These are phyloP conservation scores for Kitagawia praeruptora DNA, from an alignment of 129 eudicot genomes.

Conservation along the genomic window DNA sequence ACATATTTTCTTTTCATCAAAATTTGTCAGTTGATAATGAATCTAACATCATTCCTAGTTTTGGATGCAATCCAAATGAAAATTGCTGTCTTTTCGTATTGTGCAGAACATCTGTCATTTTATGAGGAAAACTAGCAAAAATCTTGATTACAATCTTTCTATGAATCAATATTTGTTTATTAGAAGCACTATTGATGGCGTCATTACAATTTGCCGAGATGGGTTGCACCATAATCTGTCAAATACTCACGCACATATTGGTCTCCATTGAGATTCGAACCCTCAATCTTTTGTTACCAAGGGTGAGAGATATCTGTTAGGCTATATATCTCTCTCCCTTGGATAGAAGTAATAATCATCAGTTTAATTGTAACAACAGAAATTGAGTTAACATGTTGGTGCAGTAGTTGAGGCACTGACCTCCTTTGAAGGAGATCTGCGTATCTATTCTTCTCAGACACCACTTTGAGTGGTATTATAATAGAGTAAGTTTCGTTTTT, in stretches of 20 bases:
- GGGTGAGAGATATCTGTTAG: conserved; percentile 13
- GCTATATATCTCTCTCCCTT: too few relatives aligned
- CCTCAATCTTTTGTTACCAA: not conserved
- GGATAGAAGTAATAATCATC: not conserved
- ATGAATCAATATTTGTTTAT: not conserved
- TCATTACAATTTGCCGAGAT: not conserved
- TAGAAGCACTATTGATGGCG: not conserved
- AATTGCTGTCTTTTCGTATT: not conserved
- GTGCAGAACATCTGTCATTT: not conserved
- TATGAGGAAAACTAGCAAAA: conserved; percentile 1
- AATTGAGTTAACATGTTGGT: not conserved
- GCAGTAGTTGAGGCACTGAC: too few relatives aligned
- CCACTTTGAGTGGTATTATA: too few relatives aligned
- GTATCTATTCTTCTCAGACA: too few relatives aligned
- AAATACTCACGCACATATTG: too few relatives aligned
- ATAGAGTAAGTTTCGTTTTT: too few relatives aligned
- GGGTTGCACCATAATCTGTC: not conserved
- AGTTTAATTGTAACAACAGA: not conserved
- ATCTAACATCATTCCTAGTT: too few relatives aligned
- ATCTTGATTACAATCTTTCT: not conserved
- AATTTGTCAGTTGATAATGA: not conserved
- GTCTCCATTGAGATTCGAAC: too few relatives aligned
- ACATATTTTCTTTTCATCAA: not conserved
- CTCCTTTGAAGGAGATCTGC: too few relatives aligned
- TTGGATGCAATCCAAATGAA: not conserved